phyloP scores from a whole-genome alignment of 2,329 filamentous ascomycete species.

The Claviceps fusiformis region DNA sequence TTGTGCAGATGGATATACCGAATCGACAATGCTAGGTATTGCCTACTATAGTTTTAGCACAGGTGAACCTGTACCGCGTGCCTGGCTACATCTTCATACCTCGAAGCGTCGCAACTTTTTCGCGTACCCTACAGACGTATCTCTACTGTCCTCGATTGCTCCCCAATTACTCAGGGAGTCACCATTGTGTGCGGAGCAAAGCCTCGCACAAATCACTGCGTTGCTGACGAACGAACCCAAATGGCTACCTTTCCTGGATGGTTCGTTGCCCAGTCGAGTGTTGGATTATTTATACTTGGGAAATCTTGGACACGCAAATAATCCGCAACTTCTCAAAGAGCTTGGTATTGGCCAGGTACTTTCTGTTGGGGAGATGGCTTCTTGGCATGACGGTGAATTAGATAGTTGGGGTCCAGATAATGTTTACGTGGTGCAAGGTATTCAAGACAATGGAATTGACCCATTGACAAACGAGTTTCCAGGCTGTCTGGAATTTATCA shows the following conservation, averaged over 20 bases:
- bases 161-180: conserved; percentile 61
- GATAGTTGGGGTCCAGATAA: conserved; percentile 67
- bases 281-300: conserved; percentile 93
- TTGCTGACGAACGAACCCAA: conserved; percentile 48
- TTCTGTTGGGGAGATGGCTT: conserved; percentile 79
- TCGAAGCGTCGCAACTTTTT: conserved; percentile 84
- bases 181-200: conserved; percentile 37
- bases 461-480: conserved; percentile 76
- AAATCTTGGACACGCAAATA: conserved; percentile 87
- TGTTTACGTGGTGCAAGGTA: conserved; percentile 65
- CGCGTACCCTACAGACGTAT: conserved; percentile 82
- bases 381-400: conserved; percentile 60
- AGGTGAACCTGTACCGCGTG: conserved; percentile 63
- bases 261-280: conserved; percentile 78
- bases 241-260: conserved; percentile 77
- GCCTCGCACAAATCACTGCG: conserved; percentile 37
- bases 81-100: conserved; percentile 77
- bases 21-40: conserved; percentile 76
- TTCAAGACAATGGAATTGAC: conserved; percentile 96
- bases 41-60: conserved; percentile 92
- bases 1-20: conserved; percentile 91
- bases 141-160: conserved; percentile 64
- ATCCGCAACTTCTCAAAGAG: conserved; percentile 64
- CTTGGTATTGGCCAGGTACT: conserved; percentile 79
- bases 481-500: conserved; percentile 80